phyloP scores from a whole-genome alignment of 495 filamentous ascomycete species.

The Aspergillus heteromorphus region DNA sequence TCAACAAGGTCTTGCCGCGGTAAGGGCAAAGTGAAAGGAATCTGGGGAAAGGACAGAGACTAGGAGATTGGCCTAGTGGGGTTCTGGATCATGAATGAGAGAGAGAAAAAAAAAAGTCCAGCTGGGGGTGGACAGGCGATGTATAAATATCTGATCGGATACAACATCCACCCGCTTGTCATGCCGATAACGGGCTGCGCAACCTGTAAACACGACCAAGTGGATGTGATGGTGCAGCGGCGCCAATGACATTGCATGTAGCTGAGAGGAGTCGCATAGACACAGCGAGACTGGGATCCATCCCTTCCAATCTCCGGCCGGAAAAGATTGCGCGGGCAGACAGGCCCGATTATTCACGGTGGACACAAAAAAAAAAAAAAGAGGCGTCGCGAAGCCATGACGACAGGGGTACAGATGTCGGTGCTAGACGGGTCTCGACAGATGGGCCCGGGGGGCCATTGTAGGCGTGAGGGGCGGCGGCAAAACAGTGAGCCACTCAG shows the following conservation, averaged over 20 bases:
- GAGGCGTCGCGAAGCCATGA: slow-evolving; percentile 13
- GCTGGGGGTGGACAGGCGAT: slow-evolving; percentile 9
- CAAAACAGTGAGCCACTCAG: slow-evolving; percentile 17
- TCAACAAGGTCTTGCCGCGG: not conserved
- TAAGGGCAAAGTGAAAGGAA: not conserved
- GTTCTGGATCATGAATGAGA: not conserved
- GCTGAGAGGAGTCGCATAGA: slow-evolving; percentile 19
- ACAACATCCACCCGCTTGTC: slow-evolving; percentile 6
- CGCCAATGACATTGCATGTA: slow-evolving; percentile 16
- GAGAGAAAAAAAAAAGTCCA: slow-evolving; percentile 2
- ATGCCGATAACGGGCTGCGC: slow-evolving; percentile 13
- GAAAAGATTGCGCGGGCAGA: slow-evolving; percentile 15
- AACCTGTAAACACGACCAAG: slow-evolving; percentile 9
- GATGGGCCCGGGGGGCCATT: slow-evolving; percentile 11
- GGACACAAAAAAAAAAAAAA: slow-evolving; percentile 14
- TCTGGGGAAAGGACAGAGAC: slow-evolving; percentile 8
- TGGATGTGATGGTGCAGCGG: slow-evolving; percentile 19
- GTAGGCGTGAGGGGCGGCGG: slow-evolving; percentile 17
- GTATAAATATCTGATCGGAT: slow-evolving; percentile 10
- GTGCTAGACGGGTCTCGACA: slow-evolving; percentile 17
- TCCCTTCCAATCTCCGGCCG: slow-evolving; percentile 25
- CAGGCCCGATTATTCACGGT: slow-evolving; percentile 14
- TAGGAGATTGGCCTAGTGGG: not conserved
- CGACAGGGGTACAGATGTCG: slow-evolving; percentile 20
- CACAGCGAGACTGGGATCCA: slow-evolving; percentile 14